Conservation (phyloP, 768 basidiomycete genomes). For the Lepiota brunneoincarnata region DNA sequence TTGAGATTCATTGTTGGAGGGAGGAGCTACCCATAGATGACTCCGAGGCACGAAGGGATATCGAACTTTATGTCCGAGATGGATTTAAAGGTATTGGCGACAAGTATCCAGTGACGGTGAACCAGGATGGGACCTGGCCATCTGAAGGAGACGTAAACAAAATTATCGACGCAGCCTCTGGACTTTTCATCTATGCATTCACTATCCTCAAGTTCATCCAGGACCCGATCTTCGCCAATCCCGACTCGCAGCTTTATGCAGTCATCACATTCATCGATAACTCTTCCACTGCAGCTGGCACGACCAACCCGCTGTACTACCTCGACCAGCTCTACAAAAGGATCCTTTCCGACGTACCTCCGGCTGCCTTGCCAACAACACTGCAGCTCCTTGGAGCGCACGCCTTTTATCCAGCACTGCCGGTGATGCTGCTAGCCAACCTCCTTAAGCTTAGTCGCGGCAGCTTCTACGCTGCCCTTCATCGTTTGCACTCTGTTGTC, state of each 20-base stretch:
- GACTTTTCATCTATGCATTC: constrained; percentile 16
- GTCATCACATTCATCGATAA: constrained; percentile 5
- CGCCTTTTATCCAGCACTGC: background rate
- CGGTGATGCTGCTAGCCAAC: background rate
- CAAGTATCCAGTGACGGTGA: background rate
- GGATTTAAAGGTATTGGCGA: background rate
- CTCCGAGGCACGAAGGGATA: constrained; percentile 5
- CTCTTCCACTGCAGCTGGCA: background rate
- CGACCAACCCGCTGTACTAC: background rate
- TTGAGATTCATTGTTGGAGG: background rate
- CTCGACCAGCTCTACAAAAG: constrained; percentile 2
- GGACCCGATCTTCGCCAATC: constrained; percentile 9
- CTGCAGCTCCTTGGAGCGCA: background rate
- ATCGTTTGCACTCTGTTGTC: background rate
- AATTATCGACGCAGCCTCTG: constrained; percentile 13
- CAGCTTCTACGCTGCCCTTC: background rate
- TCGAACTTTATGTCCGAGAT: background rate
- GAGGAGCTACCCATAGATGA: constrained; percentile 2
- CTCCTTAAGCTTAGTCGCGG: background rate
- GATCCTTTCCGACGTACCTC: background rate
- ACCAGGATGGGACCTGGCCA: constrained; percentile 11
- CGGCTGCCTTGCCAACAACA: background rate
- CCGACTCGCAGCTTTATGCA: background rate
- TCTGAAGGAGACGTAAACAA: background rate
- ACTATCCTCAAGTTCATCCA: constrained; percentile 13